These are phyloP conservation scores for Saturnispora besseyi DNA, from an alignment of 805 yeast species.

Conservation along the genomic window DNA sequence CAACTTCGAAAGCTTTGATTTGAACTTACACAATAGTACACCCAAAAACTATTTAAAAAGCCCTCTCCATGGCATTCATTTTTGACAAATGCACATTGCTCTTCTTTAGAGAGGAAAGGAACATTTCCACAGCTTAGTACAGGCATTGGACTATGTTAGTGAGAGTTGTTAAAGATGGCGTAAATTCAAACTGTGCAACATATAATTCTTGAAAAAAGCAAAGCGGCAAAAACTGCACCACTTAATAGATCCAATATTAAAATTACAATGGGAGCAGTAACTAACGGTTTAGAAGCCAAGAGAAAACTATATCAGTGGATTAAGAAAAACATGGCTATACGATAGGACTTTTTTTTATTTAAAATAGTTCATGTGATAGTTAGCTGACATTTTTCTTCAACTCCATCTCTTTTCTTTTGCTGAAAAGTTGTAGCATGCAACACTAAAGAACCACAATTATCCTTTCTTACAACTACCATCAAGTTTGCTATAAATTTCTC, in stretches of 20 bases:
- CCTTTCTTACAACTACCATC: too few species aligned
- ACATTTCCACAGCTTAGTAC: constrained; percentile 8
- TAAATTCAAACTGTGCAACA: not conserved
- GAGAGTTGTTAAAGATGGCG: not conserved
- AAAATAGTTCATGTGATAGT: too few species aligned
- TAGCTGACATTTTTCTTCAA: too few species aligned
- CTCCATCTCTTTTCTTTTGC: too few species aligned
- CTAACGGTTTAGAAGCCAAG: too few species aligned
- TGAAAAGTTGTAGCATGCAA: too few species aligned
- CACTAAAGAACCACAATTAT: too few species aligned
- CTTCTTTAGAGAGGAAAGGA: constrained; percentile 8
- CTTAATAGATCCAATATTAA: not conserved
- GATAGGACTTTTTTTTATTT: too few species aligned
- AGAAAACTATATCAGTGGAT: too few species aligned
- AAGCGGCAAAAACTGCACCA: not conserved
- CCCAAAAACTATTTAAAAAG: constrained; percentile 20
- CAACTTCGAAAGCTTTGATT: constrained; percentile 10
- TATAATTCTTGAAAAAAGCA: not conserved
- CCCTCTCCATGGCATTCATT: constrained; percentile 25
- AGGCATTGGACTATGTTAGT: not conserved
- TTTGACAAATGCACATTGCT: constrained; percentile 25
- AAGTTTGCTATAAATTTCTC: too few species aligned
- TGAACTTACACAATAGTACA: constrained; percentile 25
- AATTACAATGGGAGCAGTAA: not conserved
- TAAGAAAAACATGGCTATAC: too few species aligned